These are phyloP conservation scores for Ogataea ramenticola DNA, from an alignment of 805 yeast genomes.

Conservation along the genomic window DNA sequence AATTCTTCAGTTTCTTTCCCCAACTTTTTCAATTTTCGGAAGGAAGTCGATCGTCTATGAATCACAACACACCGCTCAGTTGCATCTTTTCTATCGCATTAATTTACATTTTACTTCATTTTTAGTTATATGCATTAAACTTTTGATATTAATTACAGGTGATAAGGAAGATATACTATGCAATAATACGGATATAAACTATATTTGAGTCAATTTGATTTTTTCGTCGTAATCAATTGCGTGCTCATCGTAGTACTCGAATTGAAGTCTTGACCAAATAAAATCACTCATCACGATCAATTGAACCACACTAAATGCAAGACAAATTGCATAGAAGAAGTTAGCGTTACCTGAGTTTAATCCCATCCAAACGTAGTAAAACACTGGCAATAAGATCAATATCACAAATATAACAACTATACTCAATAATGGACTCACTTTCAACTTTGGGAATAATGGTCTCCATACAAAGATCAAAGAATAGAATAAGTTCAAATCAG, in stretches of 20 bases:
- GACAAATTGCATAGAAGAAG: constrained; percentile 90
- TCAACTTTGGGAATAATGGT: constrained; percentile 18
- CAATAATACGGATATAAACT: not conserved
- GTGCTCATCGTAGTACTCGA: constrained; percentile 45
- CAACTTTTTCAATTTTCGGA: no score
- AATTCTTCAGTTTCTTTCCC: no score
- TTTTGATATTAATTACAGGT: no score
- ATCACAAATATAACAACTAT: constrained; percentile 20
- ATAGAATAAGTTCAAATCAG: constrained; percentile 51
- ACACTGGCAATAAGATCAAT: constrained; percentile 71
- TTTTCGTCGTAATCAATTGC: constrained; percentile 32
- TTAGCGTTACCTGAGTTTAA: constrained; percentile 94
- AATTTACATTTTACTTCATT: no score
- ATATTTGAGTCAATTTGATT: constrained; percentile 46
- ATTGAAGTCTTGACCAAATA: constrained; percentile 69
- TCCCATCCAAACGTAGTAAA: constrained; percentile 90
- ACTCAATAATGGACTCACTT: constrained; percentile 22
- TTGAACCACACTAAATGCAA: constrained; percentile 69
- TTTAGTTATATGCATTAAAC: no score
- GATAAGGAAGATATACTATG: no score
- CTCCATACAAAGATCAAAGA: constrained; percentile 24
- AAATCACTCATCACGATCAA: constrained; percentile 66
- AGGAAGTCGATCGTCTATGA: no score
- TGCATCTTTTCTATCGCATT: no score
- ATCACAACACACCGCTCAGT: no score